phyloP scores from a whole-genome alignment of 2,329 filamentous ascomycete genomes.

The Ambrosiella cleistominuta region DNA sequence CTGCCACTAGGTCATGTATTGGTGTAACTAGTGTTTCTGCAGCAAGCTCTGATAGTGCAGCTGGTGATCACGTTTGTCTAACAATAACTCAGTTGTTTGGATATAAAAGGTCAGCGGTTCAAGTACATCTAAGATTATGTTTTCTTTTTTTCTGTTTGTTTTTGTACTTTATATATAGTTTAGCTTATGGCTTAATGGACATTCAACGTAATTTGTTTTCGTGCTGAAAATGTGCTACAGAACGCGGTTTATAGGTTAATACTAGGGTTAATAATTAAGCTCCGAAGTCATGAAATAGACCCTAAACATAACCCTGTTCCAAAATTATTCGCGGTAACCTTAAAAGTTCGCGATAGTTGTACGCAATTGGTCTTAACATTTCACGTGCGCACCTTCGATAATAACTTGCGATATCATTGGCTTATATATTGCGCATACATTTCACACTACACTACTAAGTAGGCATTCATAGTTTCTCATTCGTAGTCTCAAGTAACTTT shows the following conservation, averaged over 20 bases:
- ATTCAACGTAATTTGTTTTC: not conserved
- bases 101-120: conserved; percentile 11
- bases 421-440: not conserved
- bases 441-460: not conserved
- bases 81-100: conserved; percentile 6
- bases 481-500: no score
- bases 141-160: not conserved
- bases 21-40: not conserved
- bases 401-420: no score
- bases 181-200: not conserved
- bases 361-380: not conserved
- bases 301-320: no score
- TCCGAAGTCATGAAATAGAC: no score
- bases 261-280: no score
- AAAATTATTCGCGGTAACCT: no score
- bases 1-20: not conserved
- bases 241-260: no score
- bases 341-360: not conserved
- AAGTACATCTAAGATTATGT: conserved; percentile 7
- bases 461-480: not conserved
- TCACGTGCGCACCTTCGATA: not conserved
- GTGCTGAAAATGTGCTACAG: no score
- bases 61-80: conserved; percentile 12
- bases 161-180: not conserved
- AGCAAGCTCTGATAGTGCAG: conserved; percentile 6